phyloP scores from a whole-genome alignment of 2,329 filamentous ascomycete genomes.

The Fusarium sp. region DNA sequence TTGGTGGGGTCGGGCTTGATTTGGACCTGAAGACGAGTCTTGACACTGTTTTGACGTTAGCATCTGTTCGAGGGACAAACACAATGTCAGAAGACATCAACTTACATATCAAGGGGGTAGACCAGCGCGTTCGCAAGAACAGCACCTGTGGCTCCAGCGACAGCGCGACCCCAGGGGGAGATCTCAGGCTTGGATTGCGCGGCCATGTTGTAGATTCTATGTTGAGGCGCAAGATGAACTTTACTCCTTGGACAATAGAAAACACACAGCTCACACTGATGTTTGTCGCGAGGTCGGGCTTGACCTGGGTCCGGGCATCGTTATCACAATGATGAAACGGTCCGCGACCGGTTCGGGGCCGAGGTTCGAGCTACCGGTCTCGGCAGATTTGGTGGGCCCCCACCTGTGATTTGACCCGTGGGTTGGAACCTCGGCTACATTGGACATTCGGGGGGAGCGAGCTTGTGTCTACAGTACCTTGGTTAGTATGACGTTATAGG shows the following conservation, averaged over 20 bases:
- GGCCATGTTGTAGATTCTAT: slow-evolving; percentile 55
- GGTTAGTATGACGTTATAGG: background rate
- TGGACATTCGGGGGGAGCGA: background rate
- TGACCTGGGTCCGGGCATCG: slow-evolving; percentile 18
- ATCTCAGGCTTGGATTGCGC: slow-evolving; percentile 75
- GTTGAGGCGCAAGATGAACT: background rate
- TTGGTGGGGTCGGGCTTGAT: slow-evolving; percentile 70
- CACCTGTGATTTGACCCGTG: slow-evolving; percentile 38
- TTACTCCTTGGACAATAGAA: background rate
- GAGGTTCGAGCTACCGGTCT: slow-evolving; percentile 44
- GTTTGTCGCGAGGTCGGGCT: slow-evolving; percentile 23
- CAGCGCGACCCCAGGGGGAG: slow-evolving; percentile 91
- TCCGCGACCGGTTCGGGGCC: slow-evolving; percentile 37
- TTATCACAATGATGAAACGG: slow-evolving; percentile 37
- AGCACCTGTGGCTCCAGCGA: slow-evolving; percentile 91
- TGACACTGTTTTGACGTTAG: slow-evolving; percentile 71
- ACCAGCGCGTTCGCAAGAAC: slow-evolving; percentile 95
- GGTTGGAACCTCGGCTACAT: slow-evolving; percentile 43
- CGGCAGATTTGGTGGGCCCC: slow-evolving; percentile 41
- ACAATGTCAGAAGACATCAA: slow-evolving; percentile 18
- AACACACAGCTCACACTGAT: slow-evolving; percentile 11
- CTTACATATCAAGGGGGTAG: slow-evolving; percentile 96
- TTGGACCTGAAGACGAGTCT: slow-evolving; percentile 96
- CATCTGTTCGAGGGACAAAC: background rate
- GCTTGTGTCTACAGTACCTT: background rate